Base-by-base conservation (phyloP, 306 rosid genomes). In the Acacia melanoxylon region DNA sequence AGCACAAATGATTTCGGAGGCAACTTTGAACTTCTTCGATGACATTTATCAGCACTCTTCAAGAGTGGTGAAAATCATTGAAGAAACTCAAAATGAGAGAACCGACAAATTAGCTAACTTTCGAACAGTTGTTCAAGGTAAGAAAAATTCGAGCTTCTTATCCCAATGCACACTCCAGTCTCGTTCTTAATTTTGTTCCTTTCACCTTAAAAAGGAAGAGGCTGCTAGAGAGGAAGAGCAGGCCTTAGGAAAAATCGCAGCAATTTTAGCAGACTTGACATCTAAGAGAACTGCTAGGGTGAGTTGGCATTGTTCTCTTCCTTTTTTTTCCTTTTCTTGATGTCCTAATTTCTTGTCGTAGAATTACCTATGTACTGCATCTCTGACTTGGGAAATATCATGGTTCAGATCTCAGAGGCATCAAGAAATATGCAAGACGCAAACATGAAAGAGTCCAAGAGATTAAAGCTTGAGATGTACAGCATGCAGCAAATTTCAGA, bases 91-190 rank as follows among this genome's bases (percentile, higher is more conserved):
- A 40, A 79, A 63, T 68, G 89, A 87, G 80, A 89, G 91, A 86
- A 78, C 72, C 71, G 33, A 85, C 80, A 91, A 88, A 76, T 84
- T 95, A 48, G 79, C 78, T 49, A 84, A 87, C 51, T 91, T 93
- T 84, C n/a, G 98, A 91, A 90, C 91, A 83, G 89, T 86, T 54
- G 86, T 95, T 95, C 76, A 89, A 90, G 99, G 99, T 93, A 85
- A 49, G 81, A 1, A n/a, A 68, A 48, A 11, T 19, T 31, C 45
- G 41, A 58, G 76, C 20, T 25, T 27, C 24, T 37, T 62, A 19
- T 2, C 58, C 40, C 74, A 71, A 44, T 71, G 37, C 19, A 22
- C 4, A 25, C 19, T 25, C 35, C 3, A 22, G 35, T 52, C 40
- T 82, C 33, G 16, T 45, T 49, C 29, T 78, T 75, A 77, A 84